Evolutionary conservation across 2,329 filamentous ascomycete species (phyloP).

Genomic region (Neofusicoccum sp.): DNA sequence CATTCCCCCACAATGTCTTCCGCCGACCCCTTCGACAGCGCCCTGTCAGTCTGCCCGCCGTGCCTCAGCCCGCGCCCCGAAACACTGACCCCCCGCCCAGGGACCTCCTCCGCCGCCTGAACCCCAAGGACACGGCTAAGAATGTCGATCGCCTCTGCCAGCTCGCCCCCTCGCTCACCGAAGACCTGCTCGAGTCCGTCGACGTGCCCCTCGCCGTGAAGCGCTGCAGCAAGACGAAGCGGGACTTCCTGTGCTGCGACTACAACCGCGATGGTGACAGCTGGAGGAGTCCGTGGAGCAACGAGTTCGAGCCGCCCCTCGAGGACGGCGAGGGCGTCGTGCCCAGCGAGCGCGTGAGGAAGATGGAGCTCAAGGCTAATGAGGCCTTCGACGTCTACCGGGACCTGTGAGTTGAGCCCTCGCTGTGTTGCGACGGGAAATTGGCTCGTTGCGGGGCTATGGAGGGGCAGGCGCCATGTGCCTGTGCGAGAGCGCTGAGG

Average conservation of each 20-base stretch:
- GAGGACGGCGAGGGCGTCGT: constrained; percentile 75
- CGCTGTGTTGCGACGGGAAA: neutral
- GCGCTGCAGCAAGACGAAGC: constrained; percentile 81
- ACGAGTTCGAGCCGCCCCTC: constrained; percentile 92
- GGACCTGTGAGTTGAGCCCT: constrained; percentile 62
- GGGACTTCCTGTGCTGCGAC: constrained; percentile 97
- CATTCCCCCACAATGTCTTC: constrained; percentile 44
- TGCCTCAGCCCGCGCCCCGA: neutral
- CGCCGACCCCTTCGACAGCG: constrained; percentile 70
- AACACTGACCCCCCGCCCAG: constrained; percentile 48
- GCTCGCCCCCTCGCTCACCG: constrained; percentile 86
- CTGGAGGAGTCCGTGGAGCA: constrained; percentile 98
- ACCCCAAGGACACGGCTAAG: constrained; percentile 83
- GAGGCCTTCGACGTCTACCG: constrained; percentile 96
- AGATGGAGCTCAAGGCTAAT: constrained; percentile 92
- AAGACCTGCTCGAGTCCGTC: constrained; percentile 96
- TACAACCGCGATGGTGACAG: constrained; percentile 99
- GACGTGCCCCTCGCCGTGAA: constrained; percentile 89
- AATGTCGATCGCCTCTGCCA: constrained; percentile 88
- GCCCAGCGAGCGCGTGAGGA: constrained; percentile 84
- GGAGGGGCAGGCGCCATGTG: neutral
- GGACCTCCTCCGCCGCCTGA: constrained; percentile 95
- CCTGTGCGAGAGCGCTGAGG: neutral
- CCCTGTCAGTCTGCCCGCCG: constrained; percentile 59
- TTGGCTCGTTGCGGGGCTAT: neutral